phyloP scores from a whole-genome alignment of 768 basidiomycete genomes.

The Piloderma croceum region DNA sequence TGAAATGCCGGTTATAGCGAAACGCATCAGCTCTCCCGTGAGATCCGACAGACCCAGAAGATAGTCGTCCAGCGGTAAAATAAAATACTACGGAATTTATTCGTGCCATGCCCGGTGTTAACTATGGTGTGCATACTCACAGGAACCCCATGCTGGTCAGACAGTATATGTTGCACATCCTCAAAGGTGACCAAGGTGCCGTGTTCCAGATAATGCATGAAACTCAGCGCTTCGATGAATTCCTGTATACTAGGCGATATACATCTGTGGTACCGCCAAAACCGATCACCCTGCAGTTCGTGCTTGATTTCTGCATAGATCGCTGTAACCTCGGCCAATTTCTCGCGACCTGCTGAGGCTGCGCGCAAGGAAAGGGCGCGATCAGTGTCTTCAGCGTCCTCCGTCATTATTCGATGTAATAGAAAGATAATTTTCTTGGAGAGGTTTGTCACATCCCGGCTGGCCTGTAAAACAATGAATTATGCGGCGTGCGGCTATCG shows the following conservation, averaged over 20 bases:
- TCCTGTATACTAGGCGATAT: slow-evolving; percentile 86
- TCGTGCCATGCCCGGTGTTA: slow-evolving; percentile 4
- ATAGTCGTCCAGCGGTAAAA: slow-evolving; percentile 77
- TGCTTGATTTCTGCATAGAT: slow-evolving; percentile 57
- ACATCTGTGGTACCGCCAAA: slow-evolving; percentile 73
- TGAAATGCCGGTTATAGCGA: slow-evolving; percentile 79
- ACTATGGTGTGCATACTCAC: slow-evolving; percentile 39
- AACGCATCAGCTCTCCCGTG: slow-evolving; percentile 95
- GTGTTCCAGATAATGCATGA: slow-evolving; percentile 78
- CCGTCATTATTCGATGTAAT: slow-evolving; percentile 67
- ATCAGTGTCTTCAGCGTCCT: slow-evolving; percentile 26
- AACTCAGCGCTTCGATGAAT: slow-evolving; percentile 91
- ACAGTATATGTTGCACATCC: slow-evolving; percentile 61
- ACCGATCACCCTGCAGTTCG: slow-evolving; percentile 62
- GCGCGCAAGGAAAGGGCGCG: slow-evolving; percentile 35
- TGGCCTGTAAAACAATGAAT: slow-evolving; percentile 51
- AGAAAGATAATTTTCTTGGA: slow-evolving; percentile 95
- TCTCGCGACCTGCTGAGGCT: slow-evolving; percentile 46
- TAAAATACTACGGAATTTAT: slow-evolving; percentile 54
- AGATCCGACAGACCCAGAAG: slow-evolving; percentile 90
- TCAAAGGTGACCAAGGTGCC: slow-evolving; percentile 59
- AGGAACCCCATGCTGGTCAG: slow-evolving; percentile 52
- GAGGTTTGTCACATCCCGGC: slow-evolving; percentile 83
- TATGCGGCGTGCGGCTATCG: slow-evolving; percentile 1
- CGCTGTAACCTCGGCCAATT: slow-evolving; percentile 59